Evolutionary conservation across 352 stramenopile genomes (phyloP).

Genomic region (Nothophytophthora sp.): DNA sequence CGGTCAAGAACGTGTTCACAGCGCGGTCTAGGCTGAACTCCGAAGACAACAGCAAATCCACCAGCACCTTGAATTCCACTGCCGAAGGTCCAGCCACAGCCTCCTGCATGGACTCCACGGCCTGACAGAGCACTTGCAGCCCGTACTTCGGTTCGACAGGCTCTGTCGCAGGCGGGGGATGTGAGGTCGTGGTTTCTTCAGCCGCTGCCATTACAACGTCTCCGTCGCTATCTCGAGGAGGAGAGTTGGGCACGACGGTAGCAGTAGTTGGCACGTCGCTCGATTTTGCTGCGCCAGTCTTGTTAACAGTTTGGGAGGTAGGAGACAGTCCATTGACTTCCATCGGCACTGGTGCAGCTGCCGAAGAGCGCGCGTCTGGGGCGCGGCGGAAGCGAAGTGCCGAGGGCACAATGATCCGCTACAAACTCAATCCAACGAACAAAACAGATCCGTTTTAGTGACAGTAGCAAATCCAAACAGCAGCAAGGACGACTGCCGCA

Average conservation of each 20-base stretch:
- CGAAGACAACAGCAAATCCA: slow-evolving; percentile 71
- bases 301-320: no score
- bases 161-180: slow-evolving; percentile 9
- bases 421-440: slow-evolving; percentile 8
- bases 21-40: slow-evolving; percentile 83
- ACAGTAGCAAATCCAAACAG: no score
- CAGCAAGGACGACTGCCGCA: neutral
- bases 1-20: slow-evolving; percentile 84
- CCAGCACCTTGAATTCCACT: slow-evolving; percentile 73
- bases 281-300: no score
- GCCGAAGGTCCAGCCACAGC: slow-evolving; percentile 51
- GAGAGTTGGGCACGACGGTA: slow-evolving; percentile 4
- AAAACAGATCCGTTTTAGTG: slow-evolving; percentile 1
- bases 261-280: no score
- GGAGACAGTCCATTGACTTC: slow-evolving; percentile 15
- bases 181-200: no score
- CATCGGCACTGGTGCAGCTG: slow-evolving; percentile 5
- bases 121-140: slow-evolving; percentile 72
- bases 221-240: slow-evolving; percentile 44
- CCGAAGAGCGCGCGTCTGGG: slow-evolving; percentile 33
- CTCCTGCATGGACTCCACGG: slow-evolving; percentile 80
- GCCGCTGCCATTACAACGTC: slow-evolving; percentile 64
- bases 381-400: slow-evolving; percentile 74
- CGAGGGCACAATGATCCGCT: slow-evolving; percentile 67
- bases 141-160: slow-evolving; percentile 76